phyloP scores from a whole-genome alignment of 2,329 filamentous ascomycete genomes.

The Pseudocercospora fuligena region DNA sequence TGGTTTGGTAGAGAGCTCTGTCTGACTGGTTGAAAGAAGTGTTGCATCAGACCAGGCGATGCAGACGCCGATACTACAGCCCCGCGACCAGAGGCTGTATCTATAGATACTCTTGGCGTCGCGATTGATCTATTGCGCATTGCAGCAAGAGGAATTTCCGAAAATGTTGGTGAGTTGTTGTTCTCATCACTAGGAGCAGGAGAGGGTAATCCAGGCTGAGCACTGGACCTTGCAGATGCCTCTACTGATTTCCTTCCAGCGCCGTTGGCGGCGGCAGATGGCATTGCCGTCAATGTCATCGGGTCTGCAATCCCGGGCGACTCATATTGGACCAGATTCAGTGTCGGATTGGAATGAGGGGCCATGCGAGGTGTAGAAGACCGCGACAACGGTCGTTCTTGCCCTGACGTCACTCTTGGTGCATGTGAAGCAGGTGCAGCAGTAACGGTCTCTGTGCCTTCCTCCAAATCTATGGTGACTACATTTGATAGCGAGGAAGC shows the following conservation, averaged over 20 bases:
- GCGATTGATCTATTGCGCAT: conserved; percentile 4
- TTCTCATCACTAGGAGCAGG: conserved; percentile 66
- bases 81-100: not conserved
- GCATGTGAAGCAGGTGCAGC: not conserved
- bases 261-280: conserved; percentile 1
- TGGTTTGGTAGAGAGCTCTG: not conserved
- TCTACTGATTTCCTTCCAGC: conserved; percentile 18
- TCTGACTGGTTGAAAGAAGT: not conserved
- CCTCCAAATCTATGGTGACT: not conserved
- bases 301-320: not conserved
- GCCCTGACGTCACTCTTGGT: conserved; percentile 2
- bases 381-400: conserved; percentile 12
- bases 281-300: not conserved
- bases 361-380: not conserved
- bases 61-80: not conserved
- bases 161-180: conserved; percentile 33
- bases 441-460: conserved; percentile 1
- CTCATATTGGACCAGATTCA: conserved; percentile 21
- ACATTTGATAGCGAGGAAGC: conserved; percentile 4
- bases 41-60: not conserved
- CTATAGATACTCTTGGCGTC: not conserved
- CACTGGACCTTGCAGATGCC: not conserved
- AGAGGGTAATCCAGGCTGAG: conserved; percentile 56
- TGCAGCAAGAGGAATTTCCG: conserved; percentile 15
- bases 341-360: not conserved